These are phyloP conservation scores for Cocos nucifera DNA, from an alignment of 176 grass and related monocot species.

Conservation along the genomic window DNA sequence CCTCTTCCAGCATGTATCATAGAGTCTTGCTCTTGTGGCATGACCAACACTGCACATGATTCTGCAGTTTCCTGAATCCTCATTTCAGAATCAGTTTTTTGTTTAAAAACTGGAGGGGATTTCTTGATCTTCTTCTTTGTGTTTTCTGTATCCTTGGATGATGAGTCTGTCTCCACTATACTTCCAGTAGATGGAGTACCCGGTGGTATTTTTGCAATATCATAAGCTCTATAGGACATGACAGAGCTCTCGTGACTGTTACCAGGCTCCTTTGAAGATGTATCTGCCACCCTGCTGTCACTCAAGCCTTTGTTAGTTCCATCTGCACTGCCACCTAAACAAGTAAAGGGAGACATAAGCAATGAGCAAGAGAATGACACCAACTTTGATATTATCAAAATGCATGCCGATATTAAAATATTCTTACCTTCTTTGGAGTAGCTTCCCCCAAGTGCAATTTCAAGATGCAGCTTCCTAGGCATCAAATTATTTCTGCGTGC, in stretches of 20 bases:
- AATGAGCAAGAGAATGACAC: neutral
- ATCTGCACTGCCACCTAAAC: constrained; percentile 39
- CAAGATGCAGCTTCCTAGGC: constrained; percentile 87
- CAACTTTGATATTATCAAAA: too few species aligned
- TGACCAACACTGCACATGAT: constrained; percentile 21
- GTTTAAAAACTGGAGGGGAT: constrained; percentile 12
- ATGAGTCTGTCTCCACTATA: constrained; percentile 60
- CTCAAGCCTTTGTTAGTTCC: constrained; percentile 38
- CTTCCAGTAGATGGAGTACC: constrained; percentile 63
- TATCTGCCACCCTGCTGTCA: constrained; percentile 72
- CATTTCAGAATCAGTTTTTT: constrained; percentile 35
- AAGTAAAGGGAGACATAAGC: constrained; percentile 8
- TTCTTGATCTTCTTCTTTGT: constrained; percentile 52
- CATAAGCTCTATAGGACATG: constrained; percentile 45
- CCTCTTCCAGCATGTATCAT: constrained; percentile 33
- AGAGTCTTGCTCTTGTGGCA: constrained; percentile 23
- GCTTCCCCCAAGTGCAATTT: constrained; percentile 72
- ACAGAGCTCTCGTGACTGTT: constrained; percentile 53
- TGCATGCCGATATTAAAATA: neutral
- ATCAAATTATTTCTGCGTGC: constrained; percentile 70
- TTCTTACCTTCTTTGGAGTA: constrained; percentile 60
- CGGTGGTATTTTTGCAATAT: constrained; percentile 31
- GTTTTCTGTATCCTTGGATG: constrained; percentile 52
- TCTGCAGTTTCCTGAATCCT: constrained; percentile 26
- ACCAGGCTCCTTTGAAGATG: constrained; percentile 54